Evolutionary conservation across 352 stramenopile species (phyloP).

Genomic region (Phytophthora sp.): DNA sequence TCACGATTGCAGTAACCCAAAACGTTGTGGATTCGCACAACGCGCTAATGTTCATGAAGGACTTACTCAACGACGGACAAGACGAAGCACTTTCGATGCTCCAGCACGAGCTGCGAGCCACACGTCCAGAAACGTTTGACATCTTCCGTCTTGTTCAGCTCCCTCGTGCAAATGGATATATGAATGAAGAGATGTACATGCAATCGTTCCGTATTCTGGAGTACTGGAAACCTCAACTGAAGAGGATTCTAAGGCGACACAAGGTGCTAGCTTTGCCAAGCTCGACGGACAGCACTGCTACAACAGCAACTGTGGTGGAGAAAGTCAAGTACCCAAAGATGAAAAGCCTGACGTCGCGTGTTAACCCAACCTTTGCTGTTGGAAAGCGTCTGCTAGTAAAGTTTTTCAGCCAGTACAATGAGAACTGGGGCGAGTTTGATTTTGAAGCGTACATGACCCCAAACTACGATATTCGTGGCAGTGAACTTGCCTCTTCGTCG

Average conservation of each 20-base stretch:
- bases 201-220: constrained; percentile 61
- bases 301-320: not conserved
- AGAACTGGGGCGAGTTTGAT: constrained; percentile 83
- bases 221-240: constrained; percentile 64
- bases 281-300: not conserved
- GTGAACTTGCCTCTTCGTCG: not conserved
- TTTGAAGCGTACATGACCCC: constrained; percentile 70
- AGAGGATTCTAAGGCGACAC: constrained; percentile 63
- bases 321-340: constrained; percentile 50
- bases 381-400: constrained; percentile 70
- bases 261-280: constrained; percentile 29
- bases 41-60: constrained; percentile 70
- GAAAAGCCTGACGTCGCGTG: constrained; percentile 71
- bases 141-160: constrained; percentile 72
- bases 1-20: constrained; percentile 95
- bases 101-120: constrained; percentile 51
- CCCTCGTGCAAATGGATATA: constrained; percentile 58
- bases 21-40: constrained; percentile 95
- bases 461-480: constrained; percentile 40
- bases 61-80: constrained; percentile 68
- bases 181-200: constrained; percentile 68
- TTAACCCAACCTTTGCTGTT: constrained; percentile 81
- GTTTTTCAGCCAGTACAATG: constrained; percentile 87
- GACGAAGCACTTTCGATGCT: constrained; percentile 63
- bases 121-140: constrained; percentile 65